Percentiles rank a stretch among this genome's conserved stretches.
These are phyloP conservation scores for Ustilago crameri DNA, from an alignment of 1,284 basidiomycete genomes.

Conservation along the genomic window DNA sequence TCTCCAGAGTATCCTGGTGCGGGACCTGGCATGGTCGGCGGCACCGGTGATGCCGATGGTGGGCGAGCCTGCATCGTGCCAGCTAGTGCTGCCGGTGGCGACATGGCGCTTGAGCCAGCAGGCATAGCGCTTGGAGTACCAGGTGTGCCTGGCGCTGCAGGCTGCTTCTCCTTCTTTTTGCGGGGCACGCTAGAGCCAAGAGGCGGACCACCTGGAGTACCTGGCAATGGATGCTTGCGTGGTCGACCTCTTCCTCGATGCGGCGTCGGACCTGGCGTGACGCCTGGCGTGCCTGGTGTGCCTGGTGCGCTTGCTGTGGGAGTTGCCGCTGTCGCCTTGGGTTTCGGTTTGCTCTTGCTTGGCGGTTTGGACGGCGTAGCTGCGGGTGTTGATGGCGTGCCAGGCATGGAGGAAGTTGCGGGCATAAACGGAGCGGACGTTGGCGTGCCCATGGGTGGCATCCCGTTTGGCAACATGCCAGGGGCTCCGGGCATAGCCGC, in stretches of 20 bases:
- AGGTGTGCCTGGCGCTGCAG: slow-evolving; percentile 13
- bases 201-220: slow-evolving; percentile 44
- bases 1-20: slow-evolving; percentile 40
- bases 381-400: slow-evolving; percentile 25
- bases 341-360: slow-evolving; percentile 31
- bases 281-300: slow-evolving; percentile 29
- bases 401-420: slow-evolving; percentile 11
- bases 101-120: slow-evolving; percentile 5
- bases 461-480: slow-evolving; percentile 7
- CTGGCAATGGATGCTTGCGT: slow-evolving; percentile 46
- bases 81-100: slow-evolving; percentile 2
- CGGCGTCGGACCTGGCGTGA: slow-evolving; percentile 31
- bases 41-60: slow-evolving; percentile 17
- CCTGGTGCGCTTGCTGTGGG: slow-evolving; percentile 12
- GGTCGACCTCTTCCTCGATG: slow-evolving; percentile 47
- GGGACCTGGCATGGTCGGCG: slow-evolving; percentile 37
- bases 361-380: slow-evolving; percentile 25
- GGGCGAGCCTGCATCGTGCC: slow-evolving; percentile 13
- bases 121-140: slow-evolving; percentile 6
- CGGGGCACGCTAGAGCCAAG: slow-evolving; percentile 17
- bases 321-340: slow-evolving; percentile 9
- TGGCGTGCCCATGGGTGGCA: slow-evolving; percentile 12
- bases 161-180: slow-evolving; percentile 44
- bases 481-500: slow-evolving; percentile 8
- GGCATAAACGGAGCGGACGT: slow-evolving; percentile 15